These are phyloP conservation scores for Omphalotus guepiniiformis DNA, from an alignment of 768 basidiomycete species.

Conservation along the genomic window DNA sequence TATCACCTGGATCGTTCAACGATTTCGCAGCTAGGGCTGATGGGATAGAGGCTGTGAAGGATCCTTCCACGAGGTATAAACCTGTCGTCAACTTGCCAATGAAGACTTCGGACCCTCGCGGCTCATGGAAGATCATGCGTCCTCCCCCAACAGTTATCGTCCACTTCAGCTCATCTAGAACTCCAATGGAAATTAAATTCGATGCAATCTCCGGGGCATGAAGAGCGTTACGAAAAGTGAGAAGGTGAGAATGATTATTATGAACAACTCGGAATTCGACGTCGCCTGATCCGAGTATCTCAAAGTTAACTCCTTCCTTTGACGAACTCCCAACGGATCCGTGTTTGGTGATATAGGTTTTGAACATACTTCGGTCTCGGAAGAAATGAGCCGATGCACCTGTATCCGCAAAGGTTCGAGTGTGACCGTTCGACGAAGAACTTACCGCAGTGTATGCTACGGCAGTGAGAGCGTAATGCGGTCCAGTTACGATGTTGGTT, in stretches of 20 bases:
- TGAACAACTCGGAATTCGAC: slow-evolving; percentile 1
- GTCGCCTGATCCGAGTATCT: slow-evolving; percentile 8
- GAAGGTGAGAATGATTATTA: not conserved
- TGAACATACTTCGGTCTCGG: slow-evolving; percentile 1
- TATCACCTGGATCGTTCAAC: not conserved
- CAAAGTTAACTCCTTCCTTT: not conserved
- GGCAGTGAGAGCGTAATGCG: not conserved
- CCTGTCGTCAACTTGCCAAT: not conserved
- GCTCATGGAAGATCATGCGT: not conserved
- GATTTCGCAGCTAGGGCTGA: not conserved
- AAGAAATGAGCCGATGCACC: slow-evolving; percentile 13
- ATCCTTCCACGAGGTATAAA: not conserved
- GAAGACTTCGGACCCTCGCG: not conserved
- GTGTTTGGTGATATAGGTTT: not conserved
- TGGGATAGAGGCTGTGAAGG: not conserved
- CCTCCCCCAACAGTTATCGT: not conserved
- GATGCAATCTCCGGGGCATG: slow-evolving; percentile 11
- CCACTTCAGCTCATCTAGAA: slow-evolving; percentile 1
- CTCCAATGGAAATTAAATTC: slow-evolving; percentile 11
- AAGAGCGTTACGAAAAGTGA: slow-evolving; percentile 10
- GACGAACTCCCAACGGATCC: not conserved
- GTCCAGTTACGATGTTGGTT: not conserved
- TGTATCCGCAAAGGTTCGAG: not conserved
- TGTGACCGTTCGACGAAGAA: too few species aligned
- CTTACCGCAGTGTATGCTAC: not conserved